Evolutionary conservation across 148 eudicot species (phyloP), one percentile per base, ranked within the genome.

Genomic region (Amaranthus hypochondriacus): DNA sequence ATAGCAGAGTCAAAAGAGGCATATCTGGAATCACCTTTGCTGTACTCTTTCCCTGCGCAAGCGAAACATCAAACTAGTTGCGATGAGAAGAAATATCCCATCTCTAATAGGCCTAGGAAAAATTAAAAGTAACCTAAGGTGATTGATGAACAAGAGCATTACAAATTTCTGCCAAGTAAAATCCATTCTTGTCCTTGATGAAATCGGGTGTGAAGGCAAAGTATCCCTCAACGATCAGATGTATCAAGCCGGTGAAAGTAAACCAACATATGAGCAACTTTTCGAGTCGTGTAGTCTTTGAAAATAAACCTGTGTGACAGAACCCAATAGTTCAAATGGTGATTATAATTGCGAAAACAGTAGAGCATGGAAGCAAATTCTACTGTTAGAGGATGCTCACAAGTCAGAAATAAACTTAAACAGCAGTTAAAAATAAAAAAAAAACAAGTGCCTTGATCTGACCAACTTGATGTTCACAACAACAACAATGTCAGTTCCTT

Each of bases 21-120:
- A 65, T 94, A 94, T 81, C 97, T 86, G 71, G 97, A 91, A 77
- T 94, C 98, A 68, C 98, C 98, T 81, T 84, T 89, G 88, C 93
- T 87, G 71, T 91, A 94, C 77, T 93, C 98, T 82, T 93, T 93
- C 98, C 98, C 98, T 93, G 79, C 13, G 59, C 15, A 56, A 60
- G 43, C 49, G 63, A 72, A 62, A 54, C 4, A 63, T 74, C 8
- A 69, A 51, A 64, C 39, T 39, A 43, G 10, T 49, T 39, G 66
- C 56, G 39, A 28, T 28, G 39, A 28, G 39, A 28, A 14, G 49
- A 59, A 54, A 55, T 47, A 15, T 2, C 12, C 10, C 58, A 49
- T 42, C 46, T 60, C 14, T 12, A 52, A 48, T 1, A 10, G 6
- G 9, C 39, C 4, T 18, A 15, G 39, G 39, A 11, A 48, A 3